A percentile compares a stretch with the other conserved stretches of the same genome.
Conservation (phyloP, 768 basidiomycete genomes). For the Podaxis sp. region DNA sequence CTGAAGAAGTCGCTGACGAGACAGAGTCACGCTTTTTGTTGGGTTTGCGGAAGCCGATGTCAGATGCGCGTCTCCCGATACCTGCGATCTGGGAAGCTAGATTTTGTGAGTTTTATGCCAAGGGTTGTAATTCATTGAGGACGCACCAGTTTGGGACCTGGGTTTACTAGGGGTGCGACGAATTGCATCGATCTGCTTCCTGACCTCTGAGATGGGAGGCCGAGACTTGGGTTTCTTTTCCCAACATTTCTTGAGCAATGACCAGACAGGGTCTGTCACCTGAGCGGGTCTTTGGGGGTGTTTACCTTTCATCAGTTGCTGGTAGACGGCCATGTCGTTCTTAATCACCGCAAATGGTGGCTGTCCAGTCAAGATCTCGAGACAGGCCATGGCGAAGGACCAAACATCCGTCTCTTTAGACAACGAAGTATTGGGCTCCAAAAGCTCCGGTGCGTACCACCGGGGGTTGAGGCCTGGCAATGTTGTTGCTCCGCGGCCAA, state of each 20-base stretch:
- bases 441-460: no score
- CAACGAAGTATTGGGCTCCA: conserved; percentile 31
- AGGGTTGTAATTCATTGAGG: not conserved
- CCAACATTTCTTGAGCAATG: conserved; percentile 45
- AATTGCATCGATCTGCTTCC: conserved; percentile 24
- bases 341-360: conserved; percentile 34
- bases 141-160: not conserved
- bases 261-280: conserved; percentile 42
- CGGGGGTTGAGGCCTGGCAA: conserved; percentile 31
- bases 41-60: not conserved
- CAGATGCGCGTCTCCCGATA: not conserved
- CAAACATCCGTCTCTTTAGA: conserved; percentile 46
- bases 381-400: conserved; percentile 48
- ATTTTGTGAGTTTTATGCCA: not conserved
- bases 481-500: conserved; percentile 26
- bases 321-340: no score
- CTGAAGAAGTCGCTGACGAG: not conserved
- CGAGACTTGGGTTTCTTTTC: conserved; percentile 32
- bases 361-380: conserved; percentile 45
- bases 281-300: conserved; percentile 39
- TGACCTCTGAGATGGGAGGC: conserved; percentile 38
- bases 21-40: not conserved
- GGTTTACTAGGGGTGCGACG: conserved; percentile 15
- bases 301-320: conserved; percentile 33
- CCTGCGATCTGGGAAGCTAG: not conserved